Evolutionary conservation across 1,139 yeast genomes (phyloP).

Genomic region (Pichia sp.): DNA sequence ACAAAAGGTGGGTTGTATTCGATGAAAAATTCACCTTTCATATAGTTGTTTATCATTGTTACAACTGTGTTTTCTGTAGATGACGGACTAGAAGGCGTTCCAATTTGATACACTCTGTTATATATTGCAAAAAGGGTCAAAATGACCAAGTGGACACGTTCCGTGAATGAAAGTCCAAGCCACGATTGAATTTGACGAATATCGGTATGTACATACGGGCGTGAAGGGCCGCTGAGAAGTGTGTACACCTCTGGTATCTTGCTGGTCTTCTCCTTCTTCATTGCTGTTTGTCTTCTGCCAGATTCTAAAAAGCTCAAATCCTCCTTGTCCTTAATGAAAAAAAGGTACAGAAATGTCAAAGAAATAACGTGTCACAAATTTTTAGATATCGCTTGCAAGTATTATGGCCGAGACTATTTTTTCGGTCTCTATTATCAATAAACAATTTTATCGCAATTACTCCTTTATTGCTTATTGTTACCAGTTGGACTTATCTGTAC

Average conservation of each 20-base stretch:
- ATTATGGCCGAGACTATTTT: not conserved
- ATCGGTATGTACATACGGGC: constrained; percentile 12
- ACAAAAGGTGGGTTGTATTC: constrained; percentile 64
- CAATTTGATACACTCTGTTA: constrained; percentile 39
- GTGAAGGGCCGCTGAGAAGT: constrained; percentile 12
- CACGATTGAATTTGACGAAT: constrained; percentile 4
- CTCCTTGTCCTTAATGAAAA: not conserved
- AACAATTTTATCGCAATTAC: too few species aligned
- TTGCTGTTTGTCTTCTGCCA: not conserved
- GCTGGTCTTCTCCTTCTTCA: not conserved
- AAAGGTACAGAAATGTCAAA: not conserved
- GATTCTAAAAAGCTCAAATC: too few species aligned
- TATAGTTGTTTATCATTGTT: constrained; percentile 53
- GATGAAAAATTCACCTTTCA: constrained; percentile 55
- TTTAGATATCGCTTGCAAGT: not conserved
- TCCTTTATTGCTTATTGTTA: too few species aligned
- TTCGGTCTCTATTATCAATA: too few species aligned
- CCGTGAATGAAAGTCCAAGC: not conserved
- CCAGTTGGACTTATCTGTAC: too few species aligned
- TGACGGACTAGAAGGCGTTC: constrained; percentile 43
- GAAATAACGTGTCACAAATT: constrained; percentile 3
- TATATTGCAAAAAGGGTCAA: constrained; percentile 16
- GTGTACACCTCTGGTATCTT: not conserved
- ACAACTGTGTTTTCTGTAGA: constrained; percentile 48
- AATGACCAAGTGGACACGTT: constrained; percentile 11